Conservation (phyloP, 2,329 filamentous ascomycete genomes). For the Onygena corvina region DNA sequence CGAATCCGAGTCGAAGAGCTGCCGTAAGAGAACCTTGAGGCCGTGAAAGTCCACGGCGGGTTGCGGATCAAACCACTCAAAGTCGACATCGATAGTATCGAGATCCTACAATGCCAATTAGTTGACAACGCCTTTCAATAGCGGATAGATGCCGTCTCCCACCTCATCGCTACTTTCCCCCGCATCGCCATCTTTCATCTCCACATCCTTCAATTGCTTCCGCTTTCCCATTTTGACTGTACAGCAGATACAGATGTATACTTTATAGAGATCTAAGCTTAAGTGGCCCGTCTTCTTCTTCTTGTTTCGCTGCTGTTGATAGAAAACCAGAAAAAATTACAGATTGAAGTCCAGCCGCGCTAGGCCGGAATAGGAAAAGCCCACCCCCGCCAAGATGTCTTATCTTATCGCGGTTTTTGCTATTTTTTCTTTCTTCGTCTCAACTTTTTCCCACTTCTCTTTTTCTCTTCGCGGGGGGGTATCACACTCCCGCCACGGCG, state of each 20-base stretch:
- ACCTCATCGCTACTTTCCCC: conserved; percentile 34
- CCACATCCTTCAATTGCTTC: conserved; percentile 37
- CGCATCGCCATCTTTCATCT: conserved; percentile 32
- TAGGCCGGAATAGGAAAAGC: conserved; percentile 10
- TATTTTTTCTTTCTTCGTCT: not conserved
- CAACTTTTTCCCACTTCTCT: conserved; percentile 1
- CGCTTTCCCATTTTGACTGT: conserved; percentile 38
- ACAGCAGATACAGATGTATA: too few species aligned
- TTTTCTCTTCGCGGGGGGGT: conserved; percentile 5
- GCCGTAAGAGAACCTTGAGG: conserved; percentile 75
- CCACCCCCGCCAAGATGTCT: not conserved
- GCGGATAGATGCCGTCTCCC: conserved; percentile 7
- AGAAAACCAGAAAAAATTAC: not conserved
- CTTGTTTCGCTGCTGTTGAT: not conserved
- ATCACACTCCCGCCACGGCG: conserved; percentile 7
- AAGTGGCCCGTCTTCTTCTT: not conserved
- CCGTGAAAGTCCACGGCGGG: conserved; percentile 87
- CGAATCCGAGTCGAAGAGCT: conserved; percentile 82
- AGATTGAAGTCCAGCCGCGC: not conserved
- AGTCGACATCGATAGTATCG: conserved; percentile 87
- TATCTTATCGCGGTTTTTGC: conserved; percentile 7
- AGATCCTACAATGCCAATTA: conserved; percentile 50
- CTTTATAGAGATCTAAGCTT: too few species aligned
- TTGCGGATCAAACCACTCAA: conserved; percentile 97
- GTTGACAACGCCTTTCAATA: not conserved